Conservation (phyloP, 371 early-diverging fungal species). For the Quaeritorhiza haematococci region DNA sequence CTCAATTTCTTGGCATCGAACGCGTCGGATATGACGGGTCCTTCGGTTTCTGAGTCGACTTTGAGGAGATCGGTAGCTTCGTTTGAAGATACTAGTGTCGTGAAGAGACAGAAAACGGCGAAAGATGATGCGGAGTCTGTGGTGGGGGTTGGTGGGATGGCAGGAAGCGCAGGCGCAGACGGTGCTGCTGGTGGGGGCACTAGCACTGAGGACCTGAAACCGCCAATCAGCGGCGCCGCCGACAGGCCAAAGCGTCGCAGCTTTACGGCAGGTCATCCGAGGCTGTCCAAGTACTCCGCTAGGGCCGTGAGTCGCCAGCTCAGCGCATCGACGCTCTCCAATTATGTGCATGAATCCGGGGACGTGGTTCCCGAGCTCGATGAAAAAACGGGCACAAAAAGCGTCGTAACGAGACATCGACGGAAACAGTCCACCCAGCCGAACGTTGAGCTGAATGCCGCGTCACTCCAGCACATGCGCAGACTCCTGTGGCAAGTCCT, state of each 20-base stretch:
- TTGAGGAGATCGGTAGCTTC: no score
- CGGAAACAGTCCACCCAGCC: slow-evolving; percentile 31
- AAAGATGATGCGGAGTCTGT: no score
- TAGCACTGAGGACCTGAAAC: no score
- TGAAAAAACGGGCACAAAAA: neutral
- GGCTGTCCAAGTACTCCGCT: slow-evolving; percentile 16
- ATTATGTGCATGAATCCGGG: neutral
- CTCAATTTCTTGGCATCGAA: no score
- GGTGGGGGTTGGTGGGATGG: no score
- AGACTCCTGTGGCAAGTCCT: slow-evolving; percentile 54
- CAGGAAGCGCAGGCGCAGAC: no score
- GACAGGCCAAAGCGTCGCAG: neutral
- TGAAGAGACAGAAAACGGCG: no score
- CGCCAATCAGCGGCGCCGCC: no score
- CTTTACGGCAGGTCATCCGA: slow-evolving; percentile 10
- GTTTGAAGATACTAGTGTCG: no score
- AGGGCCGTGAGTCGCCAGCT: slow-evolving; percentile 15
- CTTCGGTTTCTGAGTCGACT: no score
- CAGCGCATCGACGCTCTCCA: slow-evolving; percentile 11
- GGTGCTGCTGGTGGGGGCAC: no score
- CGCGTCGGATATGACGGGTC: no score
- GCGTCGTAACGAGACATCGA: slow-evolving; percentile 3
- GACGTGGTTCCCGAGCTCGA: neutral
- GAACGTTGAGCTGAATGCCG: slow-evolving; percentile 60
- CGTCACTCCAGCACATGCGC: slow-evolving; percentile 62